Base-by-base conservation (phyloP, 768 basidiomycete species). In the Ephemerocybe angulata region DNA sequence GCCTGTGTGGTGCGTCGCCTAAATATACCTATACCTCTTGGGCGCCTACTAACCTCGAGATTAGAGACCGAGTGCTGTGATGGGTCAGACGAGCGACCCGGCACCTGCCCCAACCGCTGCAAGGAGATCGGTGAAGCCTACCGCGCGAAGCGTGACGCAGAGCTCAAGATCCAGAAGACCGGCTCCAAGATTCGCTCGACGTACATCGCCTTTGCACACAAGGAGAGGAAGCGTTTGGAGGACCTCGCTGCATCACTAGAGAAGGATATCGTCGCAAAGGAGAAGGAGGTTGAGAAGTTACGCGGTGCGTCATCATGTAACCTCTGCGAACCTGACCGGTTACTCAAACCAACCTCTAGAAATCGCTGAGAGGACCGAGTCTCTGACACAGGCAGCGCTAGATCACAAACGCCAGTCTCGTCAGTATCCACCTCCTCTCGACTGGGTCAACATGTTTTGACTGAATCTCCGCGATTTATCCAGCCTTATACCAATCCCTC, bases 41-140 rank as follows among this genome's bases (percentile, higher is more conserved):
- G 8, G 33, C 17, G 38, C 12, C 38, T 27, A 13, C 10, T 21
- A 19, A 1, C 29, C 21, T 29, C 24, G 44, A 21, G 4, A 19
- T 4, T 60, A 97, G 96, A 99, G 67, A 78, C 81, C 1, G 83
- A 92, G 65, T 99, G 96, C 63, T 99, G 96, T 64, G 96, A 99
- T 62, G 96, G 96, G 12, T 93, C 93, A 0, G 96, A 99, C 70
- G 97, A 99, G 72, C 79, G 76, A 24, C 70, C 81, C 10, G 93
- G 93, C 17, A 76, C 87, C 15, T 99, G 97, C 68, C 70, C 78
- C 31, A 85, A 97, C 67, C 72, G 71, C 2, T 99, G 97, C 67
- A 76, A 78, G 44, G 83, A 87, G 64, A 77, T 90, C 41, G 93
- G 94, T 1, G 81, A 83, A 55, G 82, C 63, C 29, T 83, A 90